Base-by-base conservation (phyloP, 768 basidiomycete genomes). In the Daedaleopsis sinensis region DNA sequence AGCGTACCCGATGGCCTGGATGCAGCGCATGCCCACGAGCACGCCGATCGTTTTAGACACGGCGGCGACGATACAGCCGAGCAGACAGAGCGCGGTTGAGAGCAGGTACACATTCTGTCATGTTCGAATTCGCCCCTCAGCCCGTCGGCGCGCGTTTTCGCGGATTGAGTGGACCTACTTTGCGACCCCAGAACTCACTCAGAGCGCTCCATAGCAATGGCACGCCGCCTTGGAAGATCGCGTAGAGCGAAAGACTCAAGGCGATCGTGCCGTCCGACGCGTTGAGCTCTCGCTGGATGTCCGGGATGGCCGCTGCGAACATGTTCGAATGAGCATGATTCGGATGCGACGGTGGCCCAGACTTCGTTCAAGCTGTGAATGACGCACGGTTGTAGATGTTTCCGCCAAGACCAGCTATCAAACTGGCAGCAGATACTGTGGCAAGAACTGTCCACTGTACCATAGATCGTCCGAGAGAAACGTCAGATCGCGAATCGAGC, bases 111-210 rank as follows among this genome's bases (percentile, higher is more conserved):
- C 82, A 15, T 80, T 58, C 86, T 85, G 27, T 3, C 27, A 32
- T 7, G 27, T 32, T 32, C 27, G n/a, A 32, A 3, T 3, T 27
- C 1, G 3, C 11, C 19, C 2, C n/a, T 32, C 13, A 61, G 58
- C 49, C n/a, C n/a, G 27, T 32, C 27, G 27, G 27, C 27, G 27
- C 4, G 27, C 27, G 27, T 32, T 3, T 32, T 32, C 27, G 7
- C 3, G 27, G 27, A 32, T 32, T 3, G 27, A 32, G 27, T 57
- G 9, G 37, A 71, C 79, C 21, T 63, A 86, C 86, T 78, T 86
- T 92, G 55, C 91, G 78, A 9, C 91, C 92, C 68, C 84, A 86
- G 37, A 93, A 82, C 72, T 94, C 92, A 57, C 87, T 88, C 23
- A 88, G 74, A 0, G 85, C 81, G 57, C 80, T 83, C 91, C 91